A percentile compares a stretch with the other conserved stretches of the same genome.
These are phyloP conservation scores for Lactarius hengduanensis DNA, from an alignment of 768 basidiomycete species.

Conservation along the genomic window DNA sequence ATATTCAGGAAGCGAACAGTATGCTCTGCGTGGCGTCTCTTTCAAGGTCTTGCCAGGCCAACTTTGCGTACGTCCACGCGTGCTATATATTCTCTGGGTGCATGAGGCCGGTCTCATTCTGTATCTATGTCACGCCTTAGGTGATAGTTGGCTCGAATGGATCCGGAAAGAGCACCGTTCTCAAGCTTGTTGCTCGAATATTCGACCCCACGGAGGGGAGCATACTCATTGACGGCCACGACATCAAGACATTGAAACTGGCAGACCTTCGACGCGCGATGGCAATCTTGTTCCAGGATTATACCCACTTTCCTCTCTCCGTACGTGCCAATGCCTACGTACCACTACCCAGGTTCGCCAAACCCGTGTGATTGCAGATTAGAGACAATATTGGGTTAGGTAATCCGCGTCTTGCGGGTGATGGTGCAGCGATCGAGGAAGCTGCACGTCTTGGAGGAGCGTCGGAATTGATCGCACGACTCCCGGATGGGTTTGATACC, in stretches of 20 bases:
- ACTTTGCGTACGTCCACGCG: conserved; percentile 56
- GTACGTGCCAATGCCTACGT: conserved; percentile 39
- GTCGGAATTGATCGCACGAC: conserved; percentile 55
- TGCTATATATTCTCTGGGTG: not conserved
- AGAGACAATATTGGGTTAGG: conserved; percentile 77
- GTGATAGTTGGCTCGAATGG: conserved; percentile 79
- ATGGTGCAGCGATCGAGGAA: conserved; percentile 56
- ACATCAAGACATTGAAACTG: conserved; percentile 60
- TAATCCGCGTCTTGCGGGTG: conserved; percentile 51
- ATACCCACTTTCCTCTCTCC: conserved; percentile 74
- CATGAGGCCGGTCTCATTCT: not conserved
- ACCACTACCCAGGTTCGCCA: not conserved
- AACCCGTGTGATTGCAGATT: conserved; percentile 45
- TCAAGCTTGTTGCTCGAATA: conserved; percentile 69
- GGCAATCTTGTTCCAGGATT: conserved; percentile 79
- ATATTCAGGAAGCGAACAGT: conserved; percentile 53
- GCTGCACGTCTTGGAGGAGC: conserved; percentile 75
- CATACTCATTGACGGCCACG: conserved; percentile 61
- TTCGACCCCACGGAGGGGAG: conserved; percentile 68
- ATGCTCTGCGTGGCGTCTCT: conserved; percentile 60
- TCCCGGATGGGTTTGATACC: conserved; percentile 68
- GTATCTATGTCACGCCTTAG: conserved; percentile 35
- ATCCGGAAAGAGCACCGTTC: conserved; percentile 74
- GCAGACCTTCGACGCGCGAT: conserved; percentile 63
- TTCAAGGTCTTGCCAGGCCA: conserved; percentile 71